phyloP scores from a whole-genome alignment of 164 flowering plant species.

The Magnolia officinalis region DNA sequence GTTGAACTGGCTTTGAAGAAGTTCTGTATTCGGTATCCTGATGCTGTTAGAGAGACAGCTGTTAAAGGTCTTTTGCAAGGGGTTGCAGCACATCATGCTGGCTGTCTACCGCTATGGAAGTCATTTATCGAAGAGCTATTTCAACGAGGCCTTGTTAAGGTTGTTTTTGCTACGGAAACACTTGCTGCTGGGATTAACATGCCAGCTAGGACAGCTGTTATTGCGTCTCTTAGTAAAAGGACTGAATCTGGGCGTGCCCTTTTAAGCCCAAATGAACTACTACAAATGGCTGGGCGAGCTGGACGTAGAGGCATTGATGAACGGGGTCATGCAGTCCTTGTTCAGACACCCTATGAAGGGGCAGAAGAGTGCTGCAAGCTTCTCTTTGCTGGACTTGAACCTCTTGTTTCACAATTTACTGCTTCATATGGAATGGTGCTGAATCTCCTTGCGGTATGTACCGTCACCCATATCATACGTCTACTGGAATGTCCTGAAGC shows the following conservation, averaged over 20 bases:
- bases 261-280: slow-evolving; percentile 76
- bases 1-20: slow-evolving; percentile 81
- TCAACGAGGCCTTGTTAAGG: slow-evolving; percentile 79
- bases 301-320: slow-evolving; percentile 95
- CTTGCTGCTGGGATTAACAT: slow-evolving; percentile 98
- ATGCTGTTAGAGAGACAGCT: slow-evolving; percentile 82
- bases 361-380: slow-evolving; percentile 93
- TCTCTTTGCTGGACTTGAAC: slow-evolving; percentile 83
- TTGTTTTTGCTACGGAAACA: slow-evolving; percentile 96
- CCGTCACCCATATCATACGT: slow-evolving; percentile 7
- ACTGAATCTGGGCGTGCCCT: slow-evolving; percentile 58
- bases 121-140: slow-evolving; percentile 90
- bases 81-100: slow-evolving; percentile 97
- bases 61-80: slow-evolving; percentile 80
- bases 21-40: slow-evolving; percentile 73
- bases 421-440: slow-evolving; percentile 99
- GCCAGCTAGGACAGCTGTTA: slow-evolving; percentile 96
- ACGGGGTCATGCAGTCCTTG: slow-evolving; percentile 78
- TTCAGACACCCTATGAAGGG: slow-evolving; percentile 90
- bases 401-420: slow-evolving; percentile 93
- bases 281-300: slow-evolving; percentile 99
- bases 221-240: slow-evolving; percentile 82
- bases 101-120: slow-evolving; percentile 94
- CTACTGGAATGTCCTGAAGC: slow-evolving; percentile 2
- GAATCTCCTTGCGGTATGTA: slow-evolving; percentile 78